These are phyloP conservation scores for Aureobasidium sp. DNA, from an alignment of 2,329 filamentous ascomycete genomes.

Conservation along the genomic window DNA sequence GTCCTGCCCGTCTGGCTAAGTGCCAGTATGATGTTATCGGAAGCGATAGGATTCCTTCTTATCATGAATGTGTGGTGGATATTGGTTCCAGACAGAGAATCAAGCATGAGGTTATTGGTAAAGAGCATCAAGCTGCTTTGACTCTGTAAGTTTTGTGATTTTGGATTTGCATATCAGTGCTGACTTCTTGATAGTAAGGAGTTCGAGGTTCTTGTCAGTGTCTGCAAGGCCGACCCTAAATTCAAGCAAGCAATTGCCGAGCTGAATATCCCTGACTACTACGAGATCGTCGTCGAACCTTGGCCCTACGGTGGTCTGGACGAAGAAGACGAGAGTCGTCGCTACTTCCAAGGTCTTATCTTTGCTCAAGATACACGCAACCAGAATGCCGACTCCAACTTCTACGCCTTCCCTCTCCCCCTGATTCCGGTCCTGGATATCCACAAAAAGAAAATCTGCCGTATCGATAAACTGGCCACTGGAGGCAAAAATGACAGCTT, in stretches of 20 bases:
- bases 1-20: constrained; percentile 38
- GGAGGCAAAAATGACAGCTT: constrained; percentile 21
- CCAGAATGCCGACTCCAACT: constrained; percentile 33
- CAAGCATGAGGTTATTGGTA: constrained; percentile 22
- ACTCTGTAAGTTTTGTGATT: constrained; percentile 17
- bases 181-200: constrained; percentile 24
- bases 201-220: constrained; percentile 39
- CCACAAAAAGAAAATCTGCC: constrained; percentile 27
- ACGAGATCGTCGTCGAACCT: constrained; percentile 23
- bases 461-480: constrained; percentile 24
- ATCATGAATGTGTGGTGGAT: constrained; percentile 43
- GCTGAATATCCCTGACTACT: constrained; percentile 21
- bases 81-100: constrained; percentile 17
- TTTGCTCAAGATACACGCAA: constrained; percentile 26
- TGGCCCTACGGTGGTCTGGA: constrained; percentile 25
- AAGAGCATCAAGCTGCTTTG: constrained; percentile 21
- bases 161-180: too few relatives aligned
- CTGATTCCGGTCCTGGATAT: constrained; percentile 25
- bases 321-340: constrained; percentile 19
- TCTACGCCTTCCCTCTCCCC: constrained; percentile 25
- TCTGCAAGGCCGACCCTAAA: constrained; percentile 39
- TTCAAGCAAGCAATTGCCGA: constrained; percentile 21
- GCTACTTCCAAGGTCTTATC: constrained; percentile 24
- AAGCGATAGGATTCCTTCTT: constrained; percentile 41
- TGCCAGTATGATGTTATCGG: constrained; percentile 50